Conservation (phyloP, 129 eudicot species). For the Lactuca saligna region DNA sequence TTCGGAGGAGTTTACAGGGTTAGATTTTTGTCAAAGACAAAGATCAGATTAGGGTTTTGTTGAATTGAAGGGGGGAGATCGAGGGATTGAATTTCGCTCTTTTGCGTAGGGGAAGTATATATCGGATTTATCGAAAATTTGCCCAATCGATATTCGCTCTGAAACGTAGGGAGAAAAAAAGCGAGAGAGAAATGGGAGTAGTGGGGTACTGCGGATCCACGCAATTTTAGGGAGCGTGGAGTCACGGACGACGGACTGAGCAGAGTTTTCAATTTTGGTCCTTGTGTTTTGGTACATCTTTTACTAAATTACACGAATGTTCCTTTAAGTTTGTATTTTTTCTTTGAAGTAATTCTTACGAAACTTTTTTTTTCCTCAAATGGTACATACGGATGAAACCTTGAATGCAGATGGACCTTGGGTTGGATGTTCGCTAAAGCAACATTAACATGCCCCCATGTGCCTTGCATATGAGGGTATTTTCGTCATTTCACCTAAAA, state of each 20-base stretch:
- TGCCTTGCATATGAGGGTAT: too few species aligned
- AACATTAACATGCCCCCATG: too few species aligned
- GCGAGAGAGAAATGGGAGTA: not conserved
- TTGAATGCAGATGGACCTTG: too few species aligned
- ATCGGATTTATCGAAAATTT: conserved; percentile 16
- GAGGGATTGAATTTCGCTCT: not conserved
- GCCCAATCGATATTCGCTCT: conserved; percentile 16
- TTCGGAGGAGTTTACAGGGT: not conserved
- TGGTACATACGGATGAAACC: too few species aligned
- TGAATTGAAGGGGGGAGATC: conserved; percentile 1
- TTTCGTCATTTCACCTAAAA: too few species aligned
- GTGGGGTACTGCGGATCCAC: conserved; percentile 25
- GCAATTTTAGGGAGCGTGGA: conserved; percentile 19
- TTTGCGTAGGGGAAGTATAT: not conserved
- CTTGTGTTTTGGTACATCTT: too few species aligned
- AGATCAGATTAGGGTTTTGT: conserved; percentile 25
- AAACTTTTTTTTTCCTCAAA: too few species aligned
- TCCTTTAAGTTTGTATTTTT: too few species aligned
- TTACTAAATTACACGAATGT: too few species aligned
- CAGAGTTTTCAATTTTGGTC: too few species aligned
- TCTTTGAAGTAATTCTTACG: too few species aligned
- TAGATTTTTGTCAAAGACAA: not conserved
- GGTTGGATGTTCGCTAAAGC: too few species aligned
- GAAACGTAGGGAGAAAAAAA: conserved; percentile 18
- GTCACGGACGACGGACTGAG: not conserved